Base-by-base conservation (phyloP, 2,329 filamentous ascomycete species). In the Colletotrichum sp. region DNA sequence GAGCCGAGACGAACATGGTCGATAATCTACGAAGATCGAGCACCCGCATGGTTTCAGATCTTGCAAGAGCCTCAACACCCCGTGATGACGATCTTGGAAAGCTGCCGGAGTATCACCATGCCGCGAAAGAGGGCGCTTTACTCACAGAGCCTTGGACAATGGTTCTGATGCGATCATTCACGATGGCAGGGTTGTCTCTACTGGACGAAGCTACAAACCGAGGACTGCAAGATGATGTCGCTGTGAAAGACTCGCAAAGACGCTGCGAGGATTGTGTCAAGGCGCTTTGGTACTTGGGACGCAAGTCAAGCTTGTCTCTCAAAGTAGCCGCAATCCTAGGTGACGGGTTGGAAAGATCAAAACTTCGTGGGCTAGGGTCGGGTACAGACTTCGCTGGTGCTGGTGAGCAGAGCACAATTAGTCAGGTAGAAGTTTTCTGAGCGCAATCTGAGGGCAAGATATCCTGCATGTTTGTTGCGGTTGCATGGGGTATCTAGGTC, bases 321-420 rank as follows among this genome's bases (percentile, higher is more conserved):
- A 62, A 71, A 18, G 62, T 73, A 7, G 71, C 71, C 15, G 43
- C 21, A 8, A 93, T 94, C 76, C 83, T 95, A 9, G 94, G 92
- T 11, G 93, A 94, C 82, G 93, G 91, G 78, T 83, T 94, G 81
- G 93, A 71, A n/a, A 93, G 34, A 94, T 92, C 4, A 94, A 88
- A 94, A 85, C 21, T 64, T n/a, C 43, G 43, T 13, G 43, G 43
- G 6, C 43, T 8, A 6, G n/a, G 43, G n/a, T 21, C 38, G 3
- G 3, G 1, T 4, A 24, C n/a, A 51, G 11, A 51, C 12, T 21
- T 51, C n/a, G n/a, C n/a, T 13, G 43, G 43, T 21, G 43, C n/a
- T 51, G 0, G 43, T 0, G 43, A 51, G 43, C 43, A 21, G 2
- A 51, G 43, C 43, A 51, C n/a, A 51, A 13, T 1, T 57, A n/a